These are phyloP conservation scores for Phaeotremella skinneri DNA, from an alignment of 768 basidiomycete genomes.

Conservation along the genomic window DNA sequence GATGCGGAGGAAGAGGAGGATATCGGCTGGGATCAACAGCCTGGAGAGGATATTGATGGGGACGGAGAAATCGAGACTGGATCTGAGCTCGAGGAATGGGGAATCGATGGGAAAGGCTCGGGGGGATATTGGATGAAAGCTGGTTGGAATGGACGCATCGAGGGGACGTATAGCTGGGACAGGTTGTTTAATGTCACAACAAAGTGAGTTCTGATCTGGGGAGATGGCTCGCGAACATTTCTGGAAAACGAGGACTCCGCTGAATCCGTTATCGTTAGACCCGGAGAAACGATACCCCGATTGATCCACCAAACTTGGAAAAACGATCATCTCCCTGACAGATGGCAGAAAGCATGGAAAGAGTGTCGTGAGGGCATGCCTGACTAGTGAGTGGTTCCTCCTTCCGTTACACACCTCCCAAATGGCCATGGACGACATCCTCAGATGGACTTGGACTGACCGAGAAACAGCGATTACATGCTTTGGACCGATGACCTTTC, in stretches of 20 bases:
- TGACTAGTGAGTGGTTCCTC: slow-evolving; percentile 73
- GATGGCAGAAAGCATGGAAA: slow-evolving; percentile 77
- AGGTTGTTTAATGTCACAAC: slow-evolving; percentile 42
- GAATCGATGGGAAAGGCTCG: slow-evolving; percentile 39
- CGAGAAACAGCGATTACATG: slow-evolving; percentile 75
- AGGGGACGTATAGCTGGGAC: slow-evolving; percentile 42
- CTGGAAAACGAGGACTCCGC: slow-evolving; percentile 3
- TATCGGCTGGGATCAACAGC: background rate
- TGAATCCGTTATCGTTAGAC: slow-evolving; percentile 52
- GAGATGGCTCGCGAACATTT: no score
- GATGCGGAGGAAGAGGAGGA: slow-evolving; percentile 19
- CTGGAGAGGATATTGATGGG: background rate
- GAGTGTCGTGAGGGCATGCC: slow-evolving; percentile 87
- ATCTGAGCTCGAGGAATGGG: slow-evolving; percentile 23
- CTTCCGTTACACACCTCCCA: background rate
- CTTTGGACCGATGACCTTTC: slow-evolving; percentile 94
- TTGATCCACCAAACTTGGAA: slow-evolving; percentile 99
- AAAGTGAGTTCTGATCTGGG: slow-evolving; percentile 46
- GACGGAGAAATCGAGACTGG: background rate
- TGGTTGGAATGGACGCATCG: slow-evolving; percentile 47
- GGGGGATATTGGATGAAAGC: slow-evolving; percentile 46
- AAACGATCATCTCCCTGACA: slow-evolving; percentile 73
- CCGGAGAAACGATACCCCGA: slow-evolving; percentile 76
- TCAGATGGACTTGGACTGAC: slow-evolving; percentile 10
- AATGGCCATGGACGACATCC: no score